These are phyloP conservation scores for Pythium monospermum DNA, from an alignment of 352 stramenopile species.

Conservation along the genomic window DNA sequence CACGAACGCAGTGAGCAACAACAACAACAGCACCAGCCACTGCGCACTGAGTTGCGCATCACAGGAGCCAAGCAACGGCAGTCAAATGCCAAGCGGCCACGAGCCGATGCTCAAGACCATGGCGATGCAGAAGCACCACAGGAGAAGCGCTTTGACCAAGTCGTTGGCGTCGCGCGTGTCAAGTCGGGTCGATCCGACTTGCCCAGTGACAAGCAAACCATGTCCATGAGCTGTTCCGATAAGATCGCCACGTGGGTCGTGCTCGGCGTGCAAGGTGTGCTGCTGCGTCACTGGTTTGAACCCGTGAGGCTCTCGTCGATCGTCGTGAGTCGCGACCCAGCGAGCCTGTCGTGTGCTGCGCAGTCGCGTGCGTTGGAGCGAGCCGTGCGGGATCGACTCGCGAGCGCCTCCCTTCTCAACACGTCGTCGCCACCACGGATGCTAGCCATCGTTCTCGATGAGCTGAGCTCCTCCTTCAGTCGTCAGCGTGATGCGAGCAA, in stretches of 20 bases:
- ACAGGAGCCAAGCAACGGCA: constrained; percentile 51
- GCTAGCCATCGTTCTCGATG: neutral
- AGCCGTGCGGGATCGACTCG: constrained; percentile 34
- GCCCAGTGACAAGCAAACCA: constrained; percentile 72
- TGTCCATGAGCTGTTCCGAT: constrained; percentile 92
- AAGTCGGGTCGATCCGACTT: constrained; percentile 93
- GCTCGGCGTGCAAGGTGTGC: constrained; percentile 75
- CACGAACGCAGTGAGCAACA: constrained; percentile 15
- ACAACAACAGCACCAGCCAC: constrained; percentile 5
- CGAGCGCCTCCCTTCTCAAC: too few relatives aligned
- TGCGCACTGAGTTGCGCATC: constrained; percentile 44
- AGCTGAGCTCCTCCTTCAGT: constrained; percentile 9
- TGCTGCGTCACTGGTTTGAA: constrained; percentile 65
- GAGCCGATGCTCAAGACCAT: neutral
- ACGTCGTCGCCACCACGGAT: too few relatives aligned
- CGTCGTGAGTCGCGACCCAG: constrained; percentile 38
- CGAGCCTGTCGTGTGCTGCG: constrained; percentile 26
- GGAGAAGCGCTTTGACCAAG: constrained; percentile 64
- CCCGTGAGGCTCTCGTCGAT: constrained; percentile 46
- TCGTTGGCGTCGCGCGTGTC: constrained; percentile 68
- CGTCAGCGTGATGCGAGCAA: constrained; percentile 8
- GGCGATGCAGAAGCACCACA: neutral
- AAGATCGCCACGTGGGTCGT: constrained; percentile 89
- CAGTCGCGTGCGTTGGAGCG: constrained; percentile 45
- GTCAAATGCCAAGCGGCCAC: constrained; percentile 30